Evolutionary conservation across 2,329 filamentous ascomycete genomes (phyloP), one percentile per base, ranked within the genome.

Genomic region (Incumbomyces lentus): DNA sequence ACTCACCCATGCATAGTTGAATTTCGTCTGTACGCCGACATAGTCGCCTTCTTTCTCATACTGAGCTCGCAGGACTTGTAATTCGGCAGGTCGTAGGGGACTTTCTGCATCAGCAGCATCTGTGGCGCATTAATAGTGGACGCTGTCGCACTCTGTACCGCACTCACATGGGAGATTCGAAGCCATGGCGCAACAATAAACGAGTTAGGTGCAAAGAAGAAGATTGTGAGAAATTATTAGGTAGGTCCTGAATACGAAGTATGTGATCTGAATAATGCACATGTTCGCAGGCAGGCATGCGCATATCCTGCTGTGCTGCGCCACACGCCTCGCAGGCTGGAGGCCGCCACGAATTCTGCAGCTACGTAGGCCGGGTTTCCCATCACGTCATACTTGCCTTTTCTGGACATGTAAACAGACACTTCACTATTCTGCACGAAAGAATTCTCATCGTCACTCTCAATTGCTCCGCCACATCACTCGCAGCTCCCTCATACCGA

Each of bases 61-160:
- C 66, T 98, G 92, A 50, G 86, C 75, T 55, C 90, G 86, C 45
- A 98, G 76, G 52, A 96, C 92, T 65, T 89, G 82, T 50, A 98
- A 82, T 68, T 98, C 92, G 42, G 86, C 84, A 47, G 86, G 80
- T 69, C 92, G 93, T 53, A 98, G 77, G 56, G 92, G 86, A 63
- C 87, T 95, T 73, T 98, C 92, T 60, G 92, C 92, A 70, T 98
- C 92, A 57, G 93, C 88, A 61, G 92, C 92, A 74, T 96, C 92
- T 96, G 69, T 50, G 53, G 61, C 44, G 50, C 60, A 60, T 34
- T 40, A 34, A 14, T 33, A 3, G 11, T 16, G 22, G n/a, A 17
- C 38, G 5, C 5, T 8, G 32, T 8, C 8, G 8, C 5, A 26
- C 22, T 26, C 22, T 26, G 22, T 8, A 26, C 22, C 22, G 32